phyloP scores from a whole-genome alignment of 495 filamentous ascomycete species.

The Chaetomium tenue region DNA sequence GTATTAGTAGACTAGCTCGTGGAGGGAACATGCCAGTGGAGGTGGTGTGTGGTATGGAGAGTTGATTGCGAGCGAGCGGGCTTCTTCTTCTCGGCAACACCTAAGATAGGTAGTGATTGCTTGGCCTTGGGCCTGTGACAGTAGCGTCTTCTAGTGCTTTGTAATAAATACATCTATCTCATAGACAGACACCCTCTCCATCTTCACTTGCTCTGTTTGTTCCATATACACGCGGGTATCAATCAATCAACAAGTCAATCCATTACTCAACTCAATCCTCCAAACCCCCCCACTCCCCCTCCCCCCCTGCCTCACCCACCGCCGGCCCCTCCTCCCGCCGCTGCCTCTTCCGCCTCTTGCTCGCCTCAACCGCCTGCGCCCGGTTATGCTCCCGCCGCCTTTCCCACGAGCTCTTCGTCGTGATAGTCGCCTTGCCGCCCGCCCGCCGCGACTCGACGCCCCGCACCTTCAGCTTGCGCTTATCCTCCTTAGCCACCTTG shows the following conservation, averaged over 20 bases:
- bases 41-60: no score
- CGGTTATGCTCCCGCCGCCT: constrained; percentile 71
- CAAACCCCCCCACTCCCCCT: constrained; percentile 65
- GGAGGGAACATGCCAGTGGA: background rate
- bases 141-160: constrained; percentile 5
- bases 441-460: constrained; percentile 74
- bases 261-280: constrained; percentile 37
- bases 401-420: constrained; percentile 90
- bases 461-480: constrained; percentile 73
- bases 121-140: background rate
- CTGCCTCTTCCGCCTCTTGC: constrained; percentile 57
- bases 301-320: constrained; percentile 39
- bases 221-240: constrained; percentile 11
- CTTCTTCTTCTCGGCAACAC: no score
- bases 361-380: constrained; percentile 70
- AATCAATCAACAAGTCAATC: background rate
- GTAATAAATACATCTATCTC: background rate
- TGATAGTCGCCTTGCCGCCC: constrained; percentile 61
- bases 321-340: constrained; percentile 31
- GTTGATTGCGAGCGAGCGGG: no score
- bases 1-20: constrained; percentile 5
- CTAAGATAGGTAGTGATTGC: background rate
- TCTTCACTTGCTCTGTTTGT: background rate
- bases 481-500: constrained; percentile 73
- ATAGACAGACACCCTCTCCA: background rate